Evolutionary conservation across 2,329 filamentous ascomycete species (phyloP).

Genomic region (Furcasterigmium furcatum): DNA sequence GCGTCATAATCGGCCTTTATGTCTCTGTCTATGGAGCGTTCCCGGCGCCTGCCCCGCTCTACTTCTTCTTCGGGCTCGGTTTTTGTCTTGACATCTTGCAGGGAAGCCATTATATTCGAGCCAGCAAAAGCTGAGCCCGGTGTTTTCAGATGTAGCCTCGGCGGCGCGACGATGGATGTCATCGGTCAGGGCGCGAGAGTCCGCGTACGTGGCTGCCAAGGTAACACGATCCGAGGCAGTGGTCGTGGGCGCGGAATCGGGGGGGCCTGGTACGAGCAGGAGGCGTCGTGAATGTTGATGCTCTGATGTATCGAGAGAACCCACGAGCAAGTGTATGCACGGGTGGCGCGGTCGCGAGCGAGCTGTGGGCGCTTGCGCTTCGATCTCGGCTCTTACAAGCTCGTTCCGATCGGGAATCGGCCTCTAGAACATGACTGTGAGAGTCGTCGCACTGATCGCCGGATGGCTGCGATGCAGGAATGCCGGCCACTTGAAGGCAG

Average conservation of each 20-base stretch:
- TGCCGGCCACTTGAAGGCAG: too few species aligned
- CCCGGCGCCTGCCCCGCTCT: constrained; percentile 33
- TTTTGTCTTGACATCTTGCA: constrained; percentile 31
- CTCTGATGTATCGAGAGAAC: too few species aligned
- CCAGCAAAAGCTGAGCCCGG: constrained; percentile 33
- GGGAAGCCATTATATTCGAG: constrained; percentile 36
- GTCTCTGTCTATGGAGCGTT: constrained; percentile 38
- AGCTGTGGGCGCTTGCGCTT: too few species aligned
- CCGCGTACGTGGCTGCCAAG: neutral
- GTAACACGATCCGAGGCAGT: constrained; percentile 5
- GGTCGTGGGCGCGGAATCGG: too few species aligned
- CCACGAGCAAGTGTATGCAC: too few species aligned
- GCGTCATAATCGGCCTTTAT: constrained; percentile 36
- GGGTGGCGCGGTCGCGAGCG: too few species aligned
- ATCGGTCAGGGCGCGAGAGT: constrained; percentile 20
- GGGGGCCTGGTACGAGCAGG: too few species aligned
- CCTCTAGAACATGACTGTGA: neutral
- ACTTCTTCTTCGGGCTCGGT: constrained; percentile 35
- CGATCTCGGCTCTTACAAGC: constrained; percentile 2
- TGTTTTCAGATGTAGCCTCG: constrained; percentile 33
- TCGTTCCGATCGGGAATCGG: neutral
- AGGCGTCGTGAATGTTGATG: too few species aligned
- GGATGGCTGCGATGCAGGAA: neutral
- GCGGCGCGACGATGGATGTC: constrained; percentile 37
- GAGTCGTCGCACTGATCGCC: neutral